Evolutionary conservation across 805 yeast species (phyloP).

Genomic region (Zygoascus biomembranicola): DNA sequence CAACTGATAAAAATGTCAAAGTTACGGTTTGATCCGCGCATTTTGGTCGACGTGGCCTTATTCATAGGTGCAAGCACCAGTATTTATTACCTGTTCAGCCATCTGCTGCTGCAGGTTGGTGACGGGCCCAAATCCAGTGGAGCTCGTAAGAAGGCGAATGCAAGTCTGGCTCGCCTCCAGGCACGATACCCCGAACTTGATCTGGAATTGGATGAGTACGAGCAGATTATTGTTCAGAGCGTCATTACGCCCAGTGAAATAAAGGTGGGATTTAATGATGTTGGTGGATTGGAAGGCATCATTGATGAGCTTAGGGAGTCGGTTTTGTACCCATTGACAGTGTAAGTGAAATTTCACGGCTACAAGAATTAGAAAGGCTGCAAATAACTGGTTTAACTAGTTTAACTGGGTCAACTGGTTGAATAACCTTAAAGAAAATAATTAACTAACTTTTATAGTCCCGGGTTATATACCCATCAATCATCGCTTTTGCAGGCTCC

Average conservation of each 20-base stretch:
- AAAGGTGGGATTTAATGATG: conserved; percentile 62
- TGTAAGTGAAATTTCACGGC: conserved; percentile 7
- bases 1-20: background rate
- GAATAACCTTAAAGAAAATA: too few relatives aligned
- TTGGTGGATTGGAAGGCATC: conserved; percentile 81
- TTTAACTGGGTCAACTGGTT: too few relatives aligned
- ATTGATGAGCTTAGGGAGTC: conserved; percentile 82
- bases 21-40: conserved; percentile 17
- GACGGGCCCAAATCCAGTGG: conserved; percentile 43
- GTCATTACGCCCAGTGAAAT: conserved; percentile 84
- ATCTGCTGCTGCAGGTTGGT: conserved; percentile 36
- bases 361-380: too few relatives aligned
- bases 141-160: conserved; percentile 51
- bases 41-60: conserved; percentile 38
- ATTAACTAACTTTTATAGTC: conserved; percentile 25
- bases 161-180: conserved; percentile 50
- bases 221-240: conserved; percentile 63
- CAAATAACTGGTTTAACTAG: too few relatives aligned
- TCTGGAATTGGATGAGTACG: conserved; percentile 60
- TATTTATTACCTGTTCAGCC: conserved; percentile 51
- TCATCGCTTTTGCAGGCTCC: conserved; percentile 76
- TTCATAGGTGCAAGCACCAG: conserved; percentile 60
- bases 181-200: conserved; percentile 48
- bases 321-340: conserved; percentile 76
- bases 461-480: conserved; percentile 64